Evolutionary conservation across 2,329 filamentous ascomycete genomes (phyloP).

Genomic region (Trichoderma atrobrunneum): DNA sequence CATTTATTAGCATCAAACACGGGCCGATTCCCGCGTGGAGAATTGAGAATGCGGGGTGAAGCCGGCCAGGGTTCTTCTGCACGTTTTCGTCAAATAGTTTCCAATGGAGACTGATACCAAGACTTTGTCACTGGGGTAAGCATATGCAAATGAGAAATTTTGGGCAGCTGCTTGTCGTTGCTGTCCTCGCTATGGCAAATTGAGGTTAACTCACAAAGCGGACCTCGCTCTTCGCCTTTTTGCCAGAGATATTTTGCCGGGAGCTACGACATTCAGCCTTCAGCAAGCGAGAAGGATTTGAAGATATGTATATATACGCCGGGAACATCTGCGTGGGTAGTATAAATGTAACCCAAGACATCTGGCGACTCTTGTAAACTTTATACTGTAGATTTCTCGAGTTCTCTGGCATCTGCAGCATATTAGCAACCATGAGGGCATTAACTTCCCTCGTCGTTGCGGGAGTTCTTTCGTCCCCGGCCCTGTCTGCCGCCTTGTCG

Average conservation of each 20-base stretch:
- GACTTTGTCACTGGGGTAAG: neutral
- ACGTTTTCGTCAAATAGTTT: neutral
- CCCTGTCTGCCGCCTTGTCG: neutral
- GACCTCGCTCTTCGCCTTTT: neutral
- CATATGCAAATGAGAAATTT: neutral
- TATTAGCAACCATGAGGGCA: neutral
- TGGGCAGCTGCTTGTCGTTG: neutral
- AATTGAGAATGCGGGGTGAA: neutral
- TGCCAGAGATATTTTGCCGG: neutral
- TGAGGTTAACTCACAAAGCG: neutral
- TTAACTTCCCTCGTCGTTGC: neutral
- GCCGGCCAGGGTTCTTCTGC: neutral
- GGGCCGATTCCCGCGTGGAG: constrained; percentile 10
- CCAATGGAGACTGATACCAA: neutral
- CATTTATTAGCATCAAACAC: neutral
- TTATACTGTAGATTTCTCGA: neutral
- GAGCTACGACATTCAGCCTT: neutral
- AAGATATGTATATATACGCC: neutral
- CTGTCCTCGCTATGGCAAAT: neutral
- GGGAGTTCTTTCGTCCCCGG: neutral
- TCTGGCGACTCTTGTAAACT: too few relatives aligned
- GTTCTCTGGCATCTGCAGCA: neutral
- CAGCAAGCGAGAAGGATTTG: neutral
- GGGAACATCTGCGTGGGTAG: neutral
- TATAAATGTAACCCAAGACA: neutral